Base-by-base conservation (phyloP, 129 eudicot genomes). In the Chrysanthemum seticuspe region DNA sequence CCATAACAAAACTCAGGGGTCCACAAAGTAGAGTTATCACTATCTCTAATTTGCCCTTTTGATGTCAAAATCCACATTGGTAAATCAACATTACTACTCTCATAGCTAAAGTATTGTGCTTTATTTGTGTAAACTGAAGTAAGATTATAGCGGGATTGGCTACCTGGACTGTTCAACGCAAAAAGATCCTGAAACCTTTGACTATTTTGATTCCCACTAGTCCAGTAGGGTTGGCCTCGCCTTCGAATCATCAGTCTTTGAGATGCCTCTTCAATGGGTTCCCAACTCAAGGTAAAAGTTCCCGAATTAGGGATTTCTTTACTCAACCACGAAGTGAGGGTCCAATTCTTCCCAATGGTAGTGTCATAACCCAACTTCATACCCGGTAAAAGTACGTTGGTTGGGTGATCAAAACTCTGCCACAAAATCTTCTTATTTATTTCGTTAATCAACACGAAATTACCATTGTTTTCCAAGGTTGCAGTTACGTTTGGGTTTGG, bases 371-470 rank as follows among this genome's bases (percentile, higher is more conserved):
- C 82, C 6, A 82, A 79, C 49, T 77, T 82, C 86, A 82, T 82
- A 21, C n/a, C 82, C 82, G 86, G 86, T 73, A 82, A 54, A 63
- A 79, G 78, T 15, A 67, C 79, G 31, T 79, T 60, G 5, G 79
- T 73, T 2, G 79, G 83, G 62, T 79, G 36, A 73, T 82, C 76
- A 82, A 82, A 82, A 51, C 86, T 77, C 57, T n/a, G 76, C 86
- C 86, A 82, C 44, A 82, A 68, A 45, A 70, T 61, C 44, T 40
- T 61, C 21, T 65, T 36, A 34, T 80, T 74, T 11, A 9, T 61
- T 69, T 58, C 49, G 7, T 59, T 48, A 34, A 62, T 53, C 11
- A 84, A n/a, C 12, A n/a, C 55, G 75, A 84, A 80, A 21, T 84
- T 80, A 13, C 85, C 85, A 0, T 57, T 16, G 48, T 84, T 75